Percentiles rank a stretch among this genome's conserved stretches.
Conservation (phyloP, 2,329 filamentous ascomycete species). For the Colletotrichum musae region DNA sequence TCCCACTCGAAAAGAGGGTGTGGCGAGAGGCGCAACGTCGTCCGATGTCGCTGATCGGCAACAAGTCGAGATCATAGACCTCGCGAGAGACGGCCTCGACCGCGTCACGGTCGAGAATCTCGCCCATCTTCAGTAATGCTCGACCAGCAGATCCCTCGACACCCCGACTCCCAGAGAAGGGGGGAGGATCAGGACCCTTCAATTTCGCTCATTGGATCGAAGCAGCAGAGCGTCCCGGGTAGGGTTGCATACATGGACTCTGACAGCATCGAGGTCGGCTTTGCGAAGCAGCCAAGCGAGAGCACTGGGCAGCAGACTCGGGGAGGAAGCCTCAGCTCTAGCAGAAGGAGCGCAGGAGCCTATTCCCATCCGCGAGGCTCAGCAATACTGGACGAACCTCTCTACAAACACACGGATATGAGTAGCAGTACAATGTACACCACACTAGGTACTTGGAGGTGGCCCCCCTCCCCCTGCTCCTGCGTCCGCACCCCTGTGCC, state of each 20-base stretch:
- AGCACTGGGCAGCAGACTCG: neutral
- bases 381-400: slow-evolving; percentile 9
- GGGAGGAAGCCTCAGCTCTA: neutral
- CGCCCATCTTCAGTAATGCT: slow-evolving; percentile 19
- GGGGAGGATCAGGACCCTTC: slow-evolving; percentile 21
- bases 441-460: neutral
- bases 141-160: slow-evolving; percentile 27
- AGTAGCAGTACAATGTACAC: neutral
- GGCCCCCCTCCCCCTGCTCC: neutral
- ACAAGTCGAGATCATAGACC: slow-evolving; percentile 1
- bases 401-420: slow-evolving; percentile 4
- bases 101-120: slow-evolving; percentile 36
- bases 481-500: slow-evolving; percentile 31
- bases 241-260: slow-evolving; percentile 37
- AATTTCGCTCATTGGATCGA: slow-evolving; percentile 24
- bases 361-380: slow-evolving; percentile 12
- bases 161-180: slow-evolving; percentile 3
- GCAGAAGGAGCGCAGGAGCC: slow-evolving; percentile 15
- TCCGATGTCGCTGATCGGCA: slow-evolving; percentile 29
- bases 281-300: slow-evolving; percentile 17
- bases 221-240: slow-evolving; percentile 21
- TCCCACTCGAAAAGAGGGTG: slow-evolving; percentile 23
- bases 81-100: slow-evolving; percentile 9
- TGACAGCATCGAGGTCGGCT: slow-evolving; percentile 11
- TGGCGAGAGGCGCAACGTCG: slow-evolving; percentile 27